Percentiles rank a stretch among this genome's conserved stretches.
phyloP scores from a whole-genome alignment of 106 monocot species.

The Dioscorea alata region DNA sequence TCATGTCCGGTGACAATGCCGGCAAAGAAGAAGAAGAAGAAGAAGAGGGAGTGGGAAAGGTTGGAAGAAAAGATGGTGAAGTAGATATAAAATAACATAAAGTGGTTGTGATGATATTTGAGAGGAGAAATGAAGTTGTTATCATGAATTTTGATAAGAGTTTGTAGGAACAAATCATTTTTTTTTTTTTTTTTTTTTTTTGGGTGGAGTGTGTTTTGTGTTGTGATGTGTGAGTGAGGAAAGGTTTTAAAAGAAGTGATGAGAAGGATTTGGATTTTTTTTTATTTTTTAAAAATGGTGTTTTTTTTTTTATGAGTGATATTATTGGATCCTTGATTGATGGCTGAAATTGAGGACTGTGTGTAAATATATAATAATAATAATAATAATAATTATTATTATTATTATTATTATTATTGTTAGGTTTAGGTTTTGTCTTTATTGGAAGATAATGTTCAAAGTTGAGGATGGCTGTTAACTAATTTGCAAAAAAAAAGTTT shows the following conservation, averaged over 20 bases:
- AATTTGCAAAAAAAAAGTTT: no score
- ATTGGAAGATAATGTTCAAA: no score
- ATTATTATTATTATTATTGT: no score
- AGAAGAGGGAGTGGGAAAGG: not conserved
- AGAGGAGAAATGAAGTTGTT: not conserved
- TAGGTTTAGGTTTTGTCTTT: no score
- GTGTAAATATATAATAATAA: not conserved
- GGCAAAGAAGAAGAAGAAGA: conserved; percentile 9
- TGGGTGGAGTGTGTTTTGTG: not conserved
- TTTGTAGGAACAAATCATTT: no score
- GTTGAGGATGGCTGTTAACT: no score
- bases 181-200: no score
- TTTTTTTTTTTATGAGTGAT: not conserved
- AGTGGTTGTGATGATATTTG: not conserved
- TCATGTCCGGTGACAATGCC: conserved; percentile 32
- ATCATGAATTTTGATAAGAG: not conserved
- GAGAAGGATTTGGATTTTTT: not conserved
- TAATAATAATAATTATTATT: no score
- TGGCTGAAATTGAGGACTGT: not conserved
- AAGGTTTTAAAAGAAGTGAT: not conserved
- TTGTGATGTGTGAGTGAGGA: not conserved
- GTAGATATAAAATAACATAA: conserved; percentile 23
- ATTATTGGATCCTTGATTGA: not conserved
- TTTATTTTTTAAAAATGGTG: not conserved
- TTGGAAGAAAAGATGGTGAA: conserved; percentile 24